phyloP scores from a whole-genome alignment of 441 rosid species.

The Biscutella auriculata region DNA sequence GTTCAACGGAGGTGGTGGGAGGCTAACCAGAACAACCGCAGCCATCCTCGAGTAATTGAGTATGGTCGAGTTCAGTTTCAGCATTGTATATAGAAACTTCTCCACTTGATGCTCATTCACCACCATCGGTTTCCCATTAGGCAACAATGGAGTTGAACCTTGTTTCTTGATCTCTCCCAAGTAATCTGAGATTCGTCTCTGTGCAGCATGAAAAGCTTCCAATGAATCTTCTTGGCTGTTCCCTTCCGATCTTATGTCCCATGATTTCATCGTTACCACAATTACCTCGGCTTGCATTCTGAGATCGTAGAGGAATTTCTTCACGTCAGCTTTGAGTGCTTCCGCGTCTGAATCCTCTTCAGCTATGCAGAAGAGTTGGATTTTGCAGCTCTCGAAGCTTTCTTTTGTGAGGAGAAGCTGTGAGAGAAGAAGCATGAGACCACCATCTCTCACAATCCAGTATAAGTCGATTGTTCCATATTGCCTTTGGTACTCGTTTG shows the following conservation, averaged over 20 bases:
- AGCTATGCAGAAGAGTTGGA: slow-evolving; percentile 95
- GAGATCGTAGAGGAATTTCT: slow-evolving; percentile 90
- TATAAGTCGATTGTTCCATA: slow-evolving; percentile 92
- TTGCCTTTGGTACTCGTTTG: slow-evolving; percentile 91
- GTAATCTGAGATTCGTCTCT: slow-evolving; percentile 55
- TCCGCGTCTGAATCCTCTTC: slow-evolving; percentile 97
- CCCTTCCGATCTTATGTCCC: slow-evolving; percentile 62
- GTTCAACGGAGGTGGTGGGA: slow-evolving; percentile 75
- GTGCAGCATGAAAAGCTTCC: slow-evolving; percentile 78
- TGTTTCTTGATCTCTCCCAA: slow-evolving; percentile 52
- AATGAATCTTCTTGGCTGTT: slow-evolving; percentile 62
- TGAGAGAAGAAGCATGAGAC: slow-evolving; percentile 96
- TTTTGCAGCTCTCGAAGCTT: slow-evolving; percentile 96
- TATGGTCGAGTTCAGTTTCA: slow-evolving; percentile 86
- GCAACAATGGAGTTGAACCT: slow-evolving; percentile 34
- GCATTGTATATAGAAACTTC: slow-evolving; percentile 80
- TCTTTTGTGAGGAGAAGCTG: slow-evolving; percentile 97
- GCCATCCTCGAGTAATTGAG: slow-evolving; percentile 90
- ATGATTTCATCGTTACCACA: slow-evolving; percentile 79
- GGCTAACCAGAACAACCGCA: slow-evolving; percentile 88
- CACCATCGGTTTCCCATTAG: slow-evolving; percentile 64
- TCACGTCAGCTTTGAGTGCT: slow-evolving; percentile 83
- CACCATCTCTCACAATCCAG: slow-evolving; percentile 97
- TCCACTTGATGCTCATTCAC: slow-evolving; percentile 88
- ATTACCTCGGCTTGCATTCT: slow-evolving; percentile 99